phyloP scores from a whole-genome alignment of 2,329 filamentous ascomycete species.

The Rhinocladiella similis region DNA sequence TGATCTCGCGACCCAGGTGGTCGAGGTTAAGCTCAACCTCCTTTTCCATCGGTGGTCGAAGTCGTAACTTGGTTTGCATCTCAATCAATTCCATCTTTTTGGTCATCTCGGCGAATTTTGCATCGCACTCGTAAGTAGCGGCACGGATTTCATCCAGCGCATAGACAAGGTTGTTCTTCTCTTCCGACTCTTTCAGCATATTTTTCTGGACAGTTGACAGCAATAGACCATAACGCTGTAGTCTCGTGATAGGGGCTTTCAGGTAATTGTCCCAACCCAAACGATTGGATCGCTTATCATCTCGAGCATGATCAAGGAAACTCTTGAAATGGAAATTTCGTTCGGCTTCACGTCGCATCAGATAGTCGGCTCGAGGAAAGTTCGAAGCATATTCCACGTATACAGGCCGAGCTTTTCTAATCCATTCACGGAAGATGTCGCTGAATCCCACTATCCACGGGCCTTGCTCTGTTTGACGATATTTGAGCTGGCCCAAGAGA shows the following conservation, averaged over 20 bases:
- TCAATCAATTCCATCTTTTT: conserved; percentile 89
- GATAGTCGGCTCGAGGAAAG: conserved; percentile 79
- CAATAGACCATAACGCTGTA: conserved; percentile 86
- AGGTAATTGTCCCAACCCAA: conserved; percentile 93
- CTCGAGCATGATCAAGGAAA: conserved; percentile 78
- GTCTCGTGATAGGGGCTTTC: conserved; percentile 86
- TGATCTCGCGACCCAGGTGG: conserved; percentile 87
- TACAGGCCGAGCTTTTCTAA: conserved; percentile 82
- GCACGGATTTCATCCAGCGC: conserved; percentile 90
- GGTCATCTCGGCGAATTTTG: conserved; percentile 86
- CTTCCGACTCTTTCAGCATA: conserved; percentile 79
- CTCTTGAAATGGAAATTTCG: conserved; percentile 82
- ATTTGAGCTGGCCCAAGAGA: conserved; percentile 89
- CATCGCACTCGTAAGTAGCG: conserved; percentile 87
- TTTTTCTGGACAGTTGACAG: conserved; percentile 81
- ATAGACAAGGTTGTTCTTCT: conserved; percentile 78
- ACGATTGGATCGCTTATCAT: conserved; percentile 76
- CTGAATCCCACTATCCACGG: conserved; percentile 94
- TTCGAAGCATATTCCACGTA: conserved; percentile 91
- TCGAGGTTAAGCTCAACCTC: conserved; percentile 83
- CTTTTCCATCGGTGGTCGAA: conserved; percentile 83
- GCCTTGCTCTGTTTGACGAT: conserved; percentile 93
- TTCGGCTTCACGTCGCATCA: conserved; percentile 80
- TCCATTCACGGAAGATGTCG: conserved; percentile 98
- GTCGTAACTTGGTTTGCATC: conserved; percentile 75